Percentiles rank a stretch among this genome's conserved stretches.
These are phyloP conservation scores for Acephala macrosclerotiorum DNA, from an alignment of 2,329 filamentous ascomycete species.

Conservation along the genomic window DNA sequence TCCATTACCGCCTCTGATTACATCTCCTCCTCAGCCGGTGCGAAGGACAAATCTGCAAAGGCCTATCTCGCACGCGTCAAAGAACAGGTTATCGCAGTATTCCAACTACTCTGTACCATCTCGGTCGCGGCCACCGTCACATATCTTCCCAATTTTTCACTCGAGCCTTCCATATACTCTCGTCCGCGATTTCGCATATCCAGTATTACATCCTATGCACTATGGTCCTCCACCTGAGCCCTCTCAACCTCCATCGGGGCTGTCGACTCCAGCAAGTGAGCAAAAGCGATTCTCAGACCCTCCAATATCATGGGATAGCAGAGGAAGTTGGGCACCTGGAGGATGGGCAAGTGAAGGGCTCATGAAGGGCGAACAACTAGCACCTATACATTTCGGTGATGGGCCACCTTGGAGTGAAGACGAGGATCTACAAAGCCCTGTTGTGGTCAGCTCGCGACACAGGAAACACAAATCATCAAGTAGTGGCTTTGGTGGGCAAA, in stretches of 20 bases:
- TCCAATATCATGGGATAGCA: constrained; percentile 77
- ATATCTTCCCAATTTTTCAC: constrained; percentile 82
- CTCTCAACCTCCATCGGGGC: constrained; percentile 73
- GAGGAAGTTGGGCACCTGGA: constrained; percentile 63
- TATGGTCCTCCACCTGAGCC: constrained; percentile 88
- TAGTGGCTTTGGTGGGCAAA: constrained; percentile 50
- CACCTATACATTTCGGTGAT: constrained; percentile 84
- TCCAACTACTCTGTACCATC: constrained; percentile 72
- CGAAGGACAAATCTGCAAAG: constrained; percentile 68
- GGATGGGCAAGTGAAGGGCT: constrained; percentile 52
- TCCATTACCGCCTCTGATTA: constrained; percentile 62
- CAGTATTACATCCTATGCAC: constrained; percentile 82
- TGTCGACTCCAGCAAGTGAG: constrained; percentile 87
- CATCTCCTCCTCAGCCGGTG: constrained; percentile 51
- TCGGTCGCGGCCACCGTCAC: constrained; percentile 81
- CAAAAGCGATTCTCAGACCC: constrained; percentile 82
- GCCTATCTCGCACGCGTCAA: constrained; percentile 79
- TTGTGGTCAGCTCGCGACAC: constrained; percentile 83
- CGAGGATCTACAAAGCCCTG: constrained; percentile 89
- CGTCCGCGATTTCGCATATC: constrained; percentile 96
- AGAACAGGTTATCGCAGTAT: constrained; percentile 84
- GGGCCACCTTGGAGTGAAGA: constrained; percentile 96
- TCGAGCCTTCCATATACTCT: constrained; percentile 88
- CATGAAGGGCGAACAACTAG: constrained; percentile 73
- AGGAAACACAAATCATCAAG: constrained; percentile 82